Percentiles rank a stretch among this genome's conserved stretches.
phyloP scores from a whole-genome alignment of 306 rosid species.

The Calophaca sinica region DNA sequence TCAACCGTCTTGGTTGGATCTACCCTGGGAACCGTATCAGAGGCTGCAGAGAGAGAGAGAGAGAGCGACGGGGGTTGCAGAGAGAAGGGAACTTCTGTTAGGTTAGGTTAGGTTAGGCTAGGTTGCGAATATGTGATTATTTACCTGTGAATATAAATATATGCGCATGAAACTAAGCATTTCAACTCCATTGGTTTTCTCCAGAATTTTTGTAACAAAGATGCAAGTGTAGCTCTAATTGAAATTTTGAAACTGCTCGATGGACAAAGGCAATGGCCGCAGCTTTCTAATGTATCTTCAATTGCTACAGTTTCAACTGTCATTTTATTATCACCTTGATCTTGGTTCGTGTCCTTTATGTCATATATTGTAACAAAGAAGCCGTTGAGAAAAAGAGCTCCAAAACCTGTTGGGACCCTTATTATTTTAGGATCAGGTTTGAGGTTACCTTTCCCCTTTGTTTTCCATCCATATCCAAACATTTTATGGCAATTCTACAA shows the following conservation, averaged over 20 bases:
- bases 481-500: conserved; percentile 17
- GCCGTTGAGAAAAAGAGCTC: conserved; percentile 45
- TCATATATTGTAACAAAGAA: conserved; percentile 45
- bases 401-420: conserved; percentile 54
- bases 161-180: no score
- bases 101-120: no score
- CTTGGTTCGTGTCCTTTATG: conserved; percentile 52
- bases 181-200: conserved; percentile 25
- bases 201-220: conserved; percentile 27
- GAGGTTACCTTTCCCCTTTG: conserved; percentile 35
- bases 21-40: no score
- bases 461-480: conserved; percentile 30
- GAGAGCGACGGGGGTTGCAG: no score
- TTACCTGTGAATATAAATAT: no score
- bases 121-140: no score
- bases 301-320: conserved; percentile 38
- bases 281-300: conserved; percentile 47
- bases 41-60: no score
- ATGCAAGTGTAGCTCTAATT: conserved; percentile 37
- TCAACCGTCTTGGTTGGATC: no score
- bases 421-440: conserved; percentile 68
- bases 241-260: conserved; percentile 41
- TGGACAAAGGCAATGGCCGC: conserved; percentile 51
- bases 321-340: conserved; percentile 43
- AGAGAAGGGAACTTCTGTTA: no score